Evolutionary conservation across 2,329 filamentous ascomycete genomes (phyloP), one percentile per base, ranked within the genome.

Genomic region (Beauveria varroae): DNA sequence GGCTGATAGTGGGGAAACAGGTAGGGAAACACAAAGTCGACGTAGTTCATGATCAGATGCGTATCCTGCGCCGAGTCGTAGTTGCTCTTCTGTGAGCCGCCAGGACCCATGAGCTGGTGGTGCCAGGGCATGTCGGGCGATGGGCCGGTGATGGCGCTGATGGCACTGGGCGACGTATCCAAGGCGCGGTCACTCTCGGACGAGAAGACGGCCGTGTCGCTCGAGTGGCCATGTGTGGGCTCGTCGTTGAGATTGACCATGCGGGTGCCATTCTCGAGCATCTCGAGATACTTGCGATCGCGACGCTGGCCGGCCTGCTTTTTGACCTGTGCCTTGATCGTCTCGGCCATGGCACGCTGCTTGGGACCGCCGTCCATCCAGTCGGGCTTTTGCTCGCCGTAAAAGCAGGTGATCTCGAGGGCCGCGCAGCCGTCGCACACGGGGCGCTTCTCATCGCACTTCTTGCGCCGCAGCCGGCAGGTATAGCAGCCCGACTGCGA

Each of bases 1-100:
- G 85, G 85, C 3, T 78, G 78, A 70, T 87, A 87, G 68, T 86
- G 83, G 2, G 86, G 86, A 67, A 84, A 87, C 1, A 87, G 72
- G 65, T 86, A 83, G 1, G 85, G 84, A 63, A 87, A 80, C 22
- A 86, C 76, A 64, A 83, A 80, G 68, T 88, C 85, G 51, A 87
- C 75, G 67, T 86, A 87, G 61, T 83, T 77, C 78, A 84, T 83
- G 61, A 82, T 71, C 49, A 80, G 76, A 67, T 76, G 73, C 0
- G 69, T 68, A 34, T 69, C 71, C 8, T 66, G 65, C 2, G 66
- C 68, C 14, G 58, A 56, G 53, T 68, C 63, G 24, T 57, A 64
- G 46, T 64, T 63, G 2, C 52, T 34, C 30, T 72, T 6, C 68
- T 63, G 40, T 63, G 41, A 52, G 26, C 41, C 20, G 43, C 30